Percentiles rank a stretch among this genome's conserved stretches.
phyloP scores from a whole-genome alignment of 78 protist genomes.

The Monosiga brevicollis region DNA sequence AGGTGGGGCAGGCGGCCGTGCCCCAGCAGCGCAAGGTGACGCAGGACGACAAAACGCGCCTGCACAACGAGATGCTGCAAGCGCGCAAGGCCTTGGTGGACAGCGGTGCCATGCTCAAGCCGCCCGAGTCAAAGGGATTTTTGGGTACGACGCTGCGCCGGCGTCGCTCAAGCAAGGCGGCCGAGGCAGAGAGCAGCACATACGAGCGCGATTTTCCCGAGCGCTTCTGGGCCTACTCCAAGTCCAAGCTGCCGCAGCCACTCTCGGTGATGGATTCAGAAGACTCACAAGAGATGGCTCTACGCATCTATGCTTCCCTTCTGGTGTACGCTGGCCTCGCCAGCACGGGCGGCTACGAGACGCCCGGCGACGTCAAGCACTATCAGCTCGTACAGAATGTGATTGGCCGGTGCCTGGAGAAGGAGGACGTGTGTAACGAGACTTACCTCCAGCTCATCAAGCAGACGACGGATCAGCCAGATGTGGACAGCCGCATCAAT shows the following conservation, averaged over 20 bases:
- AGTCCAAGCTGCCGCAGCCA: background rate
- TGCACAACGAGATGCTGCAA: background rate
- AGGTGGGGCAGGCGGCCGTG: background rate
- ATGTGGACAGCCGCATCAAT: background rate
- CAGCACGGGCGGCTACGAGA: background rate
- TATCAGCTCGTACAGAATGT: background rate
- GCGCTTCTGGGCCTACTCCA: background rate
- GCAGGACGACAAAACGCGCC: background rate
- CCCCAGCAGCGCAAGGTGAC: no score
- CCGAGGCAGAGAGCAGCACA: background rate
- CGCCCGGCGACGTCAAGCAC: background rate
- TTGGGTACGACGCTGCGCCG: background rate
- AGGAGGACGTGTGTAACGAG: background rate
- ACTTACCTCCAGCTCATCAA: conserved; percentile 1
- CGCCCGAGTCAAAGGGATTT: background rate
- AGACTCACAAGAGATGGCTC: background rate
- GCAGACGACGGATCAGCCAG: conserved; percentile 9
- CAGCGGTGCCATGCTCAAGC: background rate
- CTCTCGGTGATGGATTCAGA: background rate
- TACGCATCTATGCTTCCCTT: background rate
- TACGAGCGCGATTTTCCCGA: background rate
- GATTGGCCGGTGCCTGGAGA: background rate
- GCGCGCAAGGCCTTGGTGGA: background rate
- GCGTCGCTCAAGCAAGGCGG: background rate
- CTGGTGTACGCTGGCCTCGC: background rate